Percentiles rank a stretch among this genome's conserved stretches.
phyloP scores from a whole-genome alignment of 768 basidiomycete genomes.

The Brasilioporus rufonigricans region DNA sequence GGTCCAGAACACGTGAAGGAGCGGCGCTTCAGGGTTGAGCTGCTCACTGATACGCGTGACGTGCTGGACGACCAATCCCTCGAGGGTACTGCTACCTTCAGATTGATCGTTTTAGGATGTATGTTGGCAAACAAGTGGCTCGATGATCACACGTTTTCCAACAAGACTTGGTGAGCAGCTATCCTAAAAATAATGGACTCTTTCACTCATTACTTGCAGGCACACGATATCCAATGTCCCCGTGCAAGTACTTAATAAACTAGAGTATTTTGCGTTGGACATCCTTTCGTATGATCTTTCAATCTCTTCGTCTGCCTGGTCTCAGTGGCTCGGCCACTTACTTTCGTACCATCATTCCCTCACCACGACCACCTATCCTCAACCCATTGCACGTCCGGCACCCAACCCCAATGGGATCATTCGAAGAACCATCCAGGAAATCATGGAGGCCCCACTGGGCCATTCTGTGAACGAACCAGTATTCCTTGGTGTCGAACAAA shows the following conservation, averaged over 20 bases:
- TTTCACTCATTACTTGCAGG: conserved; percentile 40
- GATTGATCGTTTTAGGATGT: conserved; percentile 73
- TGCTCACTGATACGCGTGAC: conserved; percentile 51
- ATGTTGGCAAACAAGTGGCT: conserved; percentile 90
- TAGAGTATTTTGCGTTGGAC: conserved; percentile 70
- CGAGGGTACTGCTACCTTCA: conserved; percentile 66
- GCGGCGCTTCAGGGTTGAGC: conserved; percentile 57
- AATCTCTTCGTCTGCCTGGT: conserved; percentile 62
- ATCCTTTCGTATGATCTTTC: conserved; percentile 71
- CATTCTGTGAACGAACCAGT: conserved; percentile 48
- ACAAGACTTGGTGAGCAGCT: conserved; percentile 74
- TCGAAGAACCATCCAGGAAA: conserved; percentile 66
- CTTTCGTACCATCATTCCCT: conserved; percentile 64
- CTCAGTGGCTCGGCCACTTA: conserved; percentile 66
- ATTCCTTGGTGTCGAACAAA: conserved; percentile 70
- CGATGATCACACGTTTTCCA: conserved; percentile 86
- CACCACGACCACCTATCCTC: conserved; percentile 56
- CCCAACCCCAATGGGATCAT: conserved; percentile 68
- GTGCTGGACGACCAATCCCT: conserved; percentile 43
- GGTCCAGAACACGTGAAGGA: conserved; percentile 57
- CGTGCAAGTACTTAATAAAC: conserved; percentile 62
- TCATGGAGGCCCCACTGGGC: conserved; percentile 49
- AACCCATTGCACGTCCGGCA: conserved; percentile 78
- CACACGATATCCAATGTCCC: conserved; percentile 79
- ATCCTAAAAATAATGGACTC: background rate